phyloP scores from a whole-genome alignment of 305 asterid species.

The Ilex paraguariensis region DNA sequence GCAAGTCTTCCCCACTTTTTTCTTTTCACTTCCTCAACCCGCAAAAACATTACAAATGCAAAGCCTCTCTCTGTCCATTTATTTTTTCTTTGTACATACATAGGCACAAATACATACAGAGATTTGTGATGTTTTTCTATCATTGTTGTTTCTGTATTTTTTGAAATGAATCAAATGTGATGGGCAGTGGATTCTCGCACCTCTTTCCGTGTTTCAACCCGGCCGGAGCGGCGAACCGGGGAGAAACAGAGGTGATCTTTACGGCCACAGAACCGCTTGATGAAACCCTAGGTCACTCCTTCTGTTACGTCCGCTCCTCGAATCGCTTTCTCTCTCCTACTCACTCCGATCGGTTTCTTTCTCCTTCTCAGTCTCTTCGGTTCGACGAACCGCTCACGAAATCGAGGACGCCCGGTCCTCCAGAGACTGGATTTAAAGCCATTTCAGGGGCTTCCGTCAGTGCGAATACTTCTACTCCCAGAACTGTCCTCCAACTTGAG shows the following conservation, averaged over 20 bases:
- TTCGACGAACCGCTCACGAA: slow-evolving; percentile 64
- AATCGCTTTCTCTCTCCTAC: slow-evolving; percentile 89
- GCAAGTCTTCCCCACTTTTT: too few relatives aligned
- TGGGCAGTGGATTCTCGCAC: slow-evolving; percentile 70
- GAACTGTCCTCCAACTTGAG: slow-evolving; percentile 76
- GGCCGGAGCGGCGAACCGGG: slow-evolving; percentile 58
- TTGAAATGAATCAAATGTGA: too few relatives aligned
- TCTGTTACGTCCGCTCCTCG: slow-evolving; percentile 95
- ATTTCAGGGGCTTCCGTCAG: slow-evolving; percentile 96
- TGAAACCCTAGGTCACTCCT: slow-evolving; percentile 97
- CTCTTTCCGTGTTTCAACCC: slow-evolving; percentile 86
- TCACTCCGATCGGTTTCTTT: slow-evolving; percentile 81
- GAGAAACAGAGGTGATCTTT: slow-evolving; percentile 58
- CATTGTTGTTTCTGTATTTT: too few relatives aligned
- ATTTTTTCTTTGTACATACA: too few relatives aligned
- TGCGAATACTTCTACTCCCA: slow-evolving; percentile 78
- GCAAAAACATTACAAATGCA: too few relatives aligned
- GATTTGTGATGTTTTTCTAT: too few relatives aligned
- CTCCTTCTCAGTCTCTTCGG: slow-evolving; percentile 91
- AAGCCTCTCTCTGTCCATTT: too few relatives aligned
- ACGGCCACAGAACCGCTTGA: slow-evolving; percentile 61
- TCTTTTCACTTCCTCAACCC: too few relatives aligned
- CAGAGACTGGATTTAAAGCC: slow-evolving; percentile 81
- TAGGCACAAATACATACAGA: too few relatives aligned
- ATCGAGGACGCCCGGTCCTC: slow-evolving; percentile 36